Evolutionary conservation across 1,284 basidiomycete genomes (phyloP).

Genomic region (Ceratobasidium theobromae): DNA sequence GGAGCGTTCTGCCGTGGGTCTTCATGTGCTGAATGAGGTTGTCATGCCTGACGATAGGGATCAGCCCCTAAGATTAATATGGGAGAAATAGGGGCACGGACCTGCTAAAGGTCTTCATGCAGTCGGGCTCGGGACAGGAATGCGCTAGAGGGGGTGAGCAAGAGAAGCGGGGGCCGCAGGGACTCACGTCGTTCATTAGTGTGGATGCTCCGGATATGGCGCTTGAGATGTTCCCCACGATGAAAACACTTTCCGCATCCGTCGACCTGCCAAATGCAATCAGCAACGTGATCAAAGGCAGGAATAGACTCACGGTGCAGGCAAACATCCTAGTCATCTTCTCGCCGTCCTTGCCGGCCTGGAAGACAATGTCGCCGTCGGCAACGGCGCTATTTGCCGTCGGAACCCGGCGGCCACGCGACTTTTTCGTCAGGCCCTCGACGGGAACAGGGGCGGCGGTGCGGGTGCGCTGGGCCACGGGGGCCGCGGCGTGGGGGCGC

Average conservation of each 20-base stretch:
- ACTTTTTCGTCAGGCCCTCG: constrained; percentile 35
- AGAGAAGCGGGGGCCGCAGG: constrained; percentile 21
- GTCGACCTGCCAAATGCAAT: constrained; percentile 66
- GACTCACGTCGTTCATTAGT: constrained; percentile 76
- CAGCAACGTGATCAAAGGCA: constrained; percentile 42
- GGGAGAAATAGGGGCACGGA: background rate
- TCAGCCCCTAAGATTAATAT: constrained; percentile 25
- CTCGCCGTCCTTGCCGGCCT: constrained; percentile 33
- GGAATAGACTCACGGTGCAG: constrained; percentile 43
- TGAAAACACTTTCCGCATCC: constrained; percentile 80
- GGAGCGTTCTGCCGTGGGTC: constrained; percentile 17
- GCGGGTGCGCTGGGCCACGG: background rate
- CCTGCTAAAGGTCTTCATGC: constrained; percentile 40
- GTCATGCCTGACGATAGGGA: constrained; percentile 37
- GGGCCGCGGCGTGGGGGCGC: constrained; percentile 1
- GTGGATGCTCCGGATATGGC: constrained; percentile 76
- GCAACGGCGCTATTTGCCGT: background rate
- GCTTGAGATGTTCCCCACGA: constrained; percentile 74
- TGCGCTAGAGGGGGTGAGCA: constrained; percentile 36
- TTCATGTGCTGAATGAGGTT: constrained; percentile 38
- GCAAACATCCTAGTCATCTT: constrained; percentile 39
- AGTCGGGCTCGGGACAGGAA: constrained; percentile 40
- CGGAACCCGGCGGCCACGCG: constrained; percentile 35
- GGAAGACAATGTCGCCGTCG: constrained; percentile 21
- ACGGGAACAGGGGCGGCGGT: constrained; percentile 30